phyloP scores from a whole-genome alignment of 129 eudicot genomes.

The Deinandra increscens region DNA sequence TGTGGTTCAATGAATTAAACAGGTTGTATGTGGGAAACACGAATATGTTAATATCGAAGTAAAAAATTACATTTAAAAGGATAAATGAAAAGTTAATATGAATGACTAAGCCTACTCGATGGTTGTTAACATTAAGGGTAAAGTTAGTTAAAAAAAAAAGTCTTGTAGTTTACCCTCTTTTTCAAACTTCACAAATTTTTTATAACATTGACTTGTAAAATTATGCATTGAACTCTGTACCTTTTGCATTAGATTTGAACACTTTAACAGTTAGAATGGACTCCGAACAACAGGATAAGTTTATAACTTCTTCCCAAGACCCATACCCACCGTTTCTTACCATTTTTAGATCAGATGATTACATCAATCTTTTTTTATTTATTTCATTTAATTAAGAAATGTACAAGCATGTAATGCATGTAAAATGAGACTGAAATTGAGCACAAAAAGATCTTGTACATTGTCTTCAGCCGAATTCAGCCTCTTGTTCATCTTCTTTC shows the following conservation, averaged over 20 bases:
- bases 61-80: too few species aligned
- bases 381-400: background rate
- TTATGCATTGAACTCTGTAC: slow-evolving; percentile 20
- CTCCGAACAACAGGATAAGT: slow-evolving; percentile 6
- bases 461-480: too few species aligned
- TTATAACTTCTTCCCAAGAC: slow-evolving; percentile 11
- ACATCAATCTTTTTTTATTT: background rate
- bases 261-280: slow-evolving; percentile 1
- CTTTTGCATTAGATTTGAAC: slow-evolving; percentile 26
- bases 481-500: background rate
- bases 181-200: slow-evolving; percentile 8
- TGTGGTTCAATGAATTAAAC: too few species aligned
- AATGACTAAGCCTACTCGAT: too few species aligned
- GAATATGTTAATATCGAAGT: too few species aligned
- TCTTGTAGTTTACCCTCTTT: slow-evolving; percentile 21
- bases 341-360: background rate
- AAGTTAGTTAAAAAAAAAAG: too few species aligned
- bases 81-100: too few species aligned
- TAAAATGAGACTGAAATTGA: slow-evolving; percentile 7
- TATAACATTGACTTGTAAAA: slow-evolving; percentile 7
- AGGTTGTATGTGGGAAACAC: too few species aligned
- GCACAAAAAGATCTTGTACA: background rate
- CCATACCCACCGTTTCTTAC: slow-evolving; percentile 8
- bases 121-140: too few species aligned
- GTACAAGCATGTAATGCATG: slow-evolving; percentile 28